Evolutionary conservation across 768 basidiomycete genomes (phyloP).

Genomic region (Panaeolus cyanescens): DNA sequence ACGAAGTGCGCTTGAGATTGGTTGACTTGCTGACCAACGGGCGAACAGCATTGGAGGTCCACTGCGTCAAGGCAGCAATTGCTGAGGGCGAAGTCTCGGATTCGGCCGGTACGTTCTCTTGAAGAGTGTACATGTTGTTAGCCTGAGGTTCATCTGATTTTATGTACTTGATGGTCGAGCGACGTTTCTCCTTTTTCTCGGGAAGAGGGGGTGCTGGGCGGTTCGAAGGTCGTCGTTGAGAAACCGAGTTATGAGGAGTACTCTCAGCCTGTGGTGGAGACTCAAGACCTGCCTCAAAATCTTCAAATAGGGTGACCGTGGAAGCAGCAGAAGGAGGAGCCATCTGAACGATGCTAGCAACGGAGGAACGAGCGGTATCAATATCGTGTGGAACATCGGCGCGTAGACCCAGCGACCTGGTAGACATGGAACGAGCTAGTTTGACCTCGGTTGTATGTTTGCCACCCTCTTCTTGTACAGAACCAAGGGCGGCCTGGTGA

Average conservation of each 20-base stretch:
- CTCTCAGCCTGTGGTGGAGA: constrained; percentile 60
- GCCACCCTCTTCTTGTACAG: constrained; percentile 47
- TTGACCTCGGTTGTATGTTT: constrained; percentile 10
- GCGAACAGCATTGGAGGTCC: constrained; percentile 51
- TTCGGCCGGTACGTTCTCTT: constrained; percentile 16
- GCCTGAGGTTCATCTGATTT: constrained; percentile 51
- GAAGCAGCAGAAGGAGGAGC: constrained; percentile 58
- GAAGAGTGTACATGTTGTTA: constrained; percentile 22
- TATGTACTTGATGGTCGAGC: constrained; percentile 67
- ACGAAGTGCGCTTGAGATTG: constrained; percentile 46
- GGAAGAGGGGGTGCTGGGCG: constrained; percentile 38
- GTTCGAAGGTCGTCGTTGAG: constrained; percentile 32
- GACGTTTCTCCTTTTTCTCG: constrained; percentile 40
- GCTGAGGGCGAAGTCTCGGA: constrained; percentile 30
- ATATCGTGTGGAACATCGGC: constrained; percentile 51
- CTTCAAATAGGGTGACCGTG: constrained; percentile 63
- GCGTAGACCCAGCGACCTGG: constrained; percentile 47
- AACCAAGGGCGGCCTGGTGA: constrained; percentile 31
- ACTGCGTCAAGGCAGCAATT: constrained; percentile 42
- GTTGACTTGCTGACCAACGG: constrained; percentile 55
- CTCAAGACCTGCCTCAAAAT: constrained; percentile 42
- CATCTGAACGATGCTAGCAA: constrained; percentile 38
- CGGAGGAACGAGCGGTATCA: constrained; percentile 54
- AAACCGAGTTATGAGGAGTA: constrained; percentile 57
- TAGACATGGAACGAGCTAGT: constrained; percentile 40